Evolutionary conservation across 1,284 basidiomycete species (phyloP), one percentile per base, ranked within the genome.

Genomic region (Meira nashicola): DNA sequence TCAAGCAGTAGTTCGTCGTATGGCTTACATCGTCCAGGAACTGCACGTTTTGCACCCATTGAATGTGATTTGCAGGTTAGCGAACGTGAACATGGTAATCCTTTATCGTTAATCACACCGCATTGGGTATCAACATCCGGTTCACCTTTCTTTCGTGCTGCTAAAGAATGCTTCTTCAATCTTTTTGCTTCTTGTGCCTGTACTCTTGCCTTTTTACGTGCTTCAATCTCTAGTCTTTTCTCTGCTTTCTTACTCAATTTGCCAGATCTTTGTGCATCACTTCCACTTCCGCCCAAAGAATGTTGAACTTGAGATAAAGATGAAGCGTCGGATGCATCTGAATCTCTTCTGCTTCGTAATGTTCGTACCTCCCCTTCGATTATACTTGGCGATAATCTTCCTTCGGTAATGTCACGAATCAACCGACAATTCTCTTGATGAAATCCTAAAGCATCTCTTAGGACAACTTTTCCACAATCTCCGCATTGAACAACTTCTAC

Each of bases 31-130:
- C 95, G 89, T 33, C 92, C 92, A 66, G 86, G 84, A 0, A 98
- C 92, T 7, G 89, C 85, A 19, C 95, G 88, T 79, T 98, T 98
- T 25, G 92, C 90, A 37, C 92, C 92, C 89, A 98, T 95, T 1
- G 90, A 89, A 78, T 98, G 94, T 3, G 94, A 92, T 80, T 98
- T 98, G 83, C 94, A 98, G 0, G 94, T 97, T 39, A 98, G 84
- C 12, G 91, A 92, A 43, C 94, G 89, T n/a, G 92, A 91, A 78
- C 94, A 98, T 0, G 90, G 92, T 10, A 92, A 82, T 48, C 85
- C 85, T 78, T 96, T 96, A 81, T 96, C 93, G 81, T 94, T 97
- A 79, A 96, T 93, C 48, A 98, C 94, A 57, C 95, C 94, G 71
- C 94, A 98, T 72, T 97, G 92, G 63, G 86, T 87, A 81, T 96